These are phyloP conservation scores for Phyllosticta capitalensis DNA, from an alignment of 2,329 filamentous ascomycete genomes.

Conservation along the genomic window DNA sequence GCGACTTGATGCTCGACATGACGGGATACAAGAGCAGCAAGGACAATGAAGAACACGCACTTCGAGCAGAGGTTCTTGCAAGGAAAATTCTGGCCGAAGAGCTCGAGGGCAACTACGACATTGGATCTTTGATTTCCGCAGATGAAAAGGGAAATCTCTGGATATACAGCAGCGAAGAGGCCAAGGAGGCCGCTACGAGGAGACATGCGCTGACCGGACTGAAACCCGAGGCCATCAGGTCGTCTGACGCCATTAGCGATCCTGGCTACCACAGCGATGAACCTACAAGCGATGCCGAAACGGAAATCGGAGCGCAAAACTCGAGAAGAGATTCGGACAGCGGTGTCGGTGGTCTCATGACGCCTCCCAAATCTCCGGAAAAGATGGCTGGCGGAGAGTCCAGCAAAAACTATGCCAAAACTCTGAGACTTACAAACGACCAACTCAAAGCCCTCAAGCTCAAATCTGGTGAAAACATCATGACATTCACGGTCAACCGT, in stretches of 20 bases:
- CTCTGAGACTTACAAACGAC: constrained; percentile 85
- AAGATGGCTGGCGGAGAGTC: constrained; percentile 50
- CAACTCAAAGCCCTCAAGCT: constrained; percentile 81
- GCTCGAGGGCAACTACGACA: constrained; percentile 89
- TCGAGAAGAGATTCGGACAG: constrained; percentile 59
- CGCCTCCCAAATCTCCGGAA: constrained; percentile 45
- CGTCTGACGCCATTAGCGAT: constrained; percentile 78
- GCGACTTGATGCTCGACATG: constrained; percentile 97
- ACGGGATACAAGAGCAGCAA: constrained; percentile 81
- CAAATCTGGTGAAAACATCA: constrained; percentile 76
- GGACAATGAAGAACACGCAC: constrained; percentile 66
- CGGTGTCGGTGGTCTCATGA: constrained; percentile 55
- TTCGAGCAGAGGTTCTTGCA: constrained; percentile 86
- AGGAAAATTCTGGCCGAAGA: constrained; percentile 88
- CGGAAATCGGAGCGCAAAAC: constrained; percentile 42
- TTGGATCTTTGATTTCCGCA: constrained; percentile 87
- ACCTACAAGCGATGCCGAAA: constrained; percentile 49
- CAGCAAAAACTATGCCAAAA: constrained; percentile 90
- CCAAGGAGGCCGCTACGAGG: constrained; percentile 78
- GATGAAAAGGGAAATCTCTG: constrained; percentile 96
- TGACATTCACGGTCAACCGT: constrained; percentile 94
- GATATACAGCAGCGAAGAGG: constrained; percentile 98
- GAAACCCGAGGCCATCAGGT: constrained; percentile 43
- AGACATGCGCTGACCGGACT: constrained; percentile 45
- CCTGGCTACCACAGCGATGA: constrained; percentile 94